Evolutionary conservation across 2,329 filamentous ascomycete species (phyloP).

Genomic region (Chrysoporthe deuterocubensis): DNA sequence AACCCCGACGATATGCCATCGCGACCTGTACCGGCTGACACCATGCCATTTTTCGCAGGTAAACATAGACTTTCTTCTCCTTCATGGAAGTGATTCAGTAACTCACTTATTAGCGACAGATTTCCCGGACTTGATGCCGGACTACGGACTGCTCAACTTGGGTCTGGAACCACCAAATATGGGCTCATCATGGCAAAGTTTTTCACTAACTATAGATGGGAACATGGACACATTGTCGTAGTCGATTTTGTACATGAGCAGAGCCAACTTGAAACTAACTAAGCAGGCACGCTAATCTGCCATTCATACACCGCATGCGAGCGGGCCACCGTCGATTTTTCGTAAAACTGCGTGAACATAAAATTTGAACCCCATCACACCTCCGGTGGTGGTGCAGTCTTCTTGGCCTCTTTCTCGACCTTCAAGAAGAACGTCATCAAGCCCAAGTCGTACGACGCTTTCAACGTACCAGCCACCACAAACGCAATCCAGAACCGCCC

Average conservation of each 20-base stretch:
- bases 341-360: background rate
- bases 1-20: too few relatives aligned
- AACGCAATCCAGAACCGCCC: conserved; percentile 66
- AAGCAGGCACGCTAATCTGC: background rate
- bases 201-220: background rate
- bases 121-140: conserved; percentile 3
- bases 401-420: conserved; percentile 15
- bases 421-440: conserved; percentile 26
- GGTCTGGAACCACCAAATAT: background rate
- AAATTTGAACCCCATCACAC: background rate
- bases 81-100: background rate
- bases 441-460: conserved; percentile 61
- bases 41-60: background rate
- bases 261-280: background rate
- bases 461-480: conserved; percentile 64
- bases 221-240: background rate
- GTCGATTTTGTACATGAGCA: too few relatives aligned
- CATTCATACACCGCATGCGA: background rate
- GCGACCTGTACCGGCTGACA: background rate
- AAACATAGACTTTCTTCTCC: background rate
- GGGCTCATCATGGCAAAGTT: background rate
- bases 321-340: background rate
- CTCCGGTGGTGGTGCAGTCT: background rate
- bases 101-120: background rate
- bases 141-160: background rate